Percentiles rank a stretch among this genome's conserved stretches.
These are phyloP conservation scores for Vitis hybrid DNA, from an alignment of 177 flowering plant species.

Conservation along the genomic window DNA sequence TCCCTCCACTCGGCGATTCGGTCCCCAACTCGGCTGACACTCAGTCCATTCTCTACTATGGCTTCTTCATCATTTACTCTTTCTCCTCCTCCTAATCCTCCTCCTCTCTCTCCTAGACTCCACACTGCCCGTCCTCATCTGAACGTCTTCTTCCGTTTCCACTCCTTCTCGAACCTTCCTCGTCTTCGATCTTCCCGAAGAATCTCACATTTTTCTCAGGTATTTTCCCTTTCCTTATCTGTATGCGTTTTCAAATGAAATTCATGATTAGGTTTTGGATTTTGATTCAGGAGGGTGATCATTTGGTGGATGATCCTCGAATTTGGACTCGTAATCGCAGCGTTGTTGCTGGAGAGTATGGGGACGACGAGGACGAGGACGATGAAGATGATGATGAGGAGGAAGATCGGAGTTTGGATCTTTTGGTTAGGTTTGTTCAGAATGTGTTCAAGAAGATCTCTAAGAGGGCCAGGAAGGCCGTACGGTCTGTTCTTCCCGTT, in stretches of 20 bases:
- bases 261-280: not conserved
- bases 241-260: not conserved
- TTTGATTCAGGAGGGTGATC: constrained; percentile 34
- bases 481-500: constrained; percentile 74
- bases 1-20: not conserved
- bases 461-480: constrained; percentile 66
- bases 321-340: constrained; percentile 36
- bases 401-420: constrained; percentile 84
- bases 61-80: not conserved
- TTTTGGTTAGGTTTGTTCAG: constrained; percentile 66
- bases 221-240: not conserved
- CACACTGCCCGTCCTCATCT: not conserved
- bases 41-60: not conserved
- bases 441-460: constrained; percentile 79
- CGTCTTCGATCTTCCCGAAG: constrained; percentile 36
- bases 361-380: constrained; percentile 41
- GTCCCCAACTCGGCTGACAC: too few relatives aligned
- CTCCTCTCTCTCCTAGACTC: not conserved
- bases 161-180: constrained; percentile 3
- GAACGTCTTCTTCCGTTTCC: constrained; percentile 2
- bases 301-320: constrained; percentile 27
- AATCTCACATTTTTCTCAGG: constrained; percentile 34
- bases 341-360: constrained; percentile 15
- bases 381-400: constrained; percentile 57
- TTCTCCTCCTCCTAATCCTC: not conserved